Evolutionary conservation across 2,329 filamentous ascomycete species (phyloP), one percentile per base, ranked within the genome.

Genomic region (Colletotrichum cuscutae): DNA sequence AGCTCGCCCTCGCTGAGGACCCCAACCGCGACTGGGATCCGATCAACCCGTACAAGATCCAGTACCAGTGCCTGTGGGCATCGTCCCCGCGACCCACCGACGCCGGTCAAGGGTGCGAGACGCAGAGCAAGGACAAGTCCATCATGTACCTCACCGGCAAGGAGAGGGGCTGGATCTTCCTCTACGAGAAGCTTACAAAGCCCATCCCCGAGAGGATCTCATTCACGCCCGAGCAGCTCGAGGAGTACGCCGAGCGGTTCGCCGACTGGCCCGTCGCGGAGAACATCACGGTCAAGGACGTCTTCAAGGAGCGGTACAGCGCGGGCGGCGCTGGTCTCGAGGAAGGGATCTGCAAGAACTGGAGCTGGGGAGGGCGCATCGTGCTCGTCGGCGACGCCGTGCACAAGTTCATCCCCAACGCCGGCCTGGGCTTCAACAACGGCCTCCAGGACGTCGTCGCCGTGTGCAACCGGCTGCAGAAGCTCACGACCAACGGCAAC

Each of bases 361-460:
- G 81, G 82, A 81, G 78, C 66, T 79, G 76, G 73, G 77, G 75
- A 11, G 80, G 82, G 1, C 76, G 80, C 1, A 74, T 84, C 8
- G 82, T 81, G 1, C 79, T 85, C 0, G 78, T 75, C 0, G 83
- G 82, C 0, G 83, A 85, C 49, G 75, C 83, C 0, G 78, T 77
- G 1, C 82, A 84, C 67, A 84, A 84, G 56, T 80, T 81, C 65
- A 83, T 81, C 0, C 81, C 83, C 0, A 82, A 80, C 63, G 76
- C 80, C 0, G 82, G 81, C 0, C 76, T 78, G 0, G 82, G 82
- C 0, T 79, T 79, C 46, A 83, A 84, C 72, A 79, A 80, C 24
- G 82, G 80, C 0, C 75, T 84, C 0, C 77, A 80, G 37, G 81
- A 83, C 15, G 68, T 81, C 0, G 76, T 80, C 2, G 76, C 73